These are phyloP conservation scores for Leishmania major DNA, from an alignment of 208 protist species.

Conservation along the genomic window DNA sequence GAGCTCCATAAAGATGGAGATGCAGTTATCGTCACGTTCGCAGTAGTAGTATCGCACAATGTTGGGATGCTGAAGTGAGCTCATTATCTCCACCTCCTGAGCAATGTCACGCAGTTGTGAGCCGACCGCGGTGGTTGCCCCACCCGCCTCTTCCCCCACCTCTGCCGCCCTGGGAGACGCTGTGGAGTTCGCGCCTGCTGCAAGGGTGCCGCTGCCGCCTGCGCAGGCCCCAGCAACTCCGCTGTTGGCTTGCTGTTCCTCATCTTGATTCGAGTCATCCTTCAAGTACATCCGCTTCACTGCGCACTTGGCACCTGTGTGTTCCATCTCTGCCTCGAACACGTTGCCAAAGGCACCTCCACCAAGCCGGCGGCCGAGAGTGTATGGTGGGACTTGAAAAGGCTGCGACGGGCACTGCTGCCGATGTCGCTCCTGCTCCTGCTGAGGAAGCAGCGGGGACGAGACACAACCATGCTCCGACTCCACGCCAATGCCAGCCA, in stretches of 20 bases:
- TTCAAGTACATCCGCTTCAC: constrained; percentile 90
- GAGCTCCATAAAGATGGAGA: constrained; percentile 92
- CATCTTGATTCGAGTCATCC: constrained; percentile 37
- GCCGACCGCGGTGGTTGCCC: constrained; percentile 16
- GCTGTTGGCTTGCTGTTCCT: constrained; percentile 22
- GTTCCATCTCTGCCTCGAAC: constrained; percentile 83
- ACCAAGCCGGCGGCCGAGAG: constrained; percentile 73
- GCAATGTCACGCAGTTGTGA: constrained; percentile 76
- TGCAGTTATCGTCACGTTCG: constrained; percentile 76
- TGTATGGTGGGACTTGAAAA: constrained; percentile 66
- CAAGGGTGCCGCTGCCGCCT: not conserved
- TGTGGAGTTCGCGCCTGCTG: not conserved
- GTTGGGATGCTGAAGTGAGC: constrained; percentile 76
- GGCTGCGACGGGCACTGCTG: constrained; percentile 23
- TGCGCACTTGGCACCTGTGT: constrained; percentile 61
- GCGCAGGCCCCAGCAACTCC: not conserved
- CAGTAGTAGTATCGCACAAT: constrained; percentile 87
- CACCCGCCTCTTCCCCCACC: constrained; percentile 14
- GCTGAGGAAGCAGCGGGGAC: constrained; percentile 15
- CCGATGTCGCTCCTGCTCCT: constrained; percentile 17
- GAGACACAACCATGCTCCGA: constrained; percentile 40
- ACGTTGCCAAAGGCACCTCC: constrained; percentile 83
- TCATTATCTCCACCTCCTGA: constrained; percentile 86
- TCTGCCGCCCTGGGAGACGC: not conserved
- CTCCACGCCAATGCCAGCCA: constrained; percentile 52